Conservation (phyloP, 2,329 filamentous ascomycete genomes). For the Talaromyces sp. region DNA sequence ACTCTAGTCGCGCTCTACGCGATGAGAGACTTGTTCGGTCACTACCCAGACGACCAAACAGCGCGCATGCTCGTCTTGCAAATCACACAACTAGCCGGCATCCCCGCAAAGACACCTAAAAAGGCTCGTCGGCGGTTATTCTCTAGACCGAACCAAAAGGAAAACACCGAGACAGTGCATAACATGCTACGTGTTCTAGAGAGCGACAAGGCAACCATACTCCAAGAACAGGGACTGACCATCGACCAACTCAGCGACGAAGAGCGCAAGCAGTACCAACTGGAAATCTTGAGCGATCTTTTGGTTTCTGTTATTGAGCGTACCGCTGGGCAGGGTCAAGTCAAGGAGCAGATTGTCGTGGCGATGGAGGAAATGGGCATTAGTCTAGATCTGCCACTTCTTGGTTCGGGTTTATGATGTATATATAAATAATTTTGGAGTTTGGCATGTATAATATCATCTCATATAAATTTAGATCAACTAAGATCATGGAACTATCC, state of each 20-base stretch:
- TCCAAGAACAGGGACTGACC: slow-evolving; percentile 26
- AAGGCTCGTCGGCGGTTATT: slow-evolving; percentile 36
- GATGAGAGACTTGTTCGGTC: slow-evolving; percentile 39
- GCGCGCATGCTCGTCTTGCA: slow-evolving; percentile 46
- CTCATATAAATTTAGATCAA: background rate
- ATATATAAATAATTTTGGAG: background rate
- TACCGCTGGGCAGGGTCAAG: slow-evolving; percentile 21
- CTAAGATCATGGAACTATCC: no score
- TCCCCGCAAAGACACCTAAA: slow-evolving; percentile 27
- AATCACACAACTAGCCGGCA: slow-evolving; percentile 38
- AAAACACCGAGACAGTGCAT: slow-evolving; percentile 41
- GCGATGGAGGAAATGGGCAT: slow-evolving; percentile 36
- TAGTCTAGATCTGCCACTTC: background rate
- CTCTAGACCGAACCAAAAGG: slow-evolving; percentile 37
- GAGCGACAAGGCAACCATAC: slow-evolving; percentile 28
- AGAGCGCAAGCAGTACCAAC: slow-evolving; percentile 34
- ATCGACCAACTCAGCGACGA: slow-evolving; percentile 31
- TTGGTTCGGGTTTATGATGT: background rate
- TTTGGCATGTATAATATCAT: background rate
- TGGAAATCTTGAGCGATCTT: slow-evolving; percentile 39
- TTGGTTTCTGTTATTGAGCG: slow-evolving; percentile 37
- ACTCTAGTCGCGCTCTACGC: slow-evolving; percentile 47
- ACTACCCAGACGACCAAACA: slow-evolving; percentile 43
- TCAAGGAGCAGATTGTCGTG: slow-evolving; percentile 28
- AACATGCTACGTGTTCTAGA: slow-evolving; percentile 41